These are phyloP conservation scores for Arthrobotrys iridis DNA, from an alignment of 2,329 filamentous ascomycete species.

Conservation along the genomic window DNA sequence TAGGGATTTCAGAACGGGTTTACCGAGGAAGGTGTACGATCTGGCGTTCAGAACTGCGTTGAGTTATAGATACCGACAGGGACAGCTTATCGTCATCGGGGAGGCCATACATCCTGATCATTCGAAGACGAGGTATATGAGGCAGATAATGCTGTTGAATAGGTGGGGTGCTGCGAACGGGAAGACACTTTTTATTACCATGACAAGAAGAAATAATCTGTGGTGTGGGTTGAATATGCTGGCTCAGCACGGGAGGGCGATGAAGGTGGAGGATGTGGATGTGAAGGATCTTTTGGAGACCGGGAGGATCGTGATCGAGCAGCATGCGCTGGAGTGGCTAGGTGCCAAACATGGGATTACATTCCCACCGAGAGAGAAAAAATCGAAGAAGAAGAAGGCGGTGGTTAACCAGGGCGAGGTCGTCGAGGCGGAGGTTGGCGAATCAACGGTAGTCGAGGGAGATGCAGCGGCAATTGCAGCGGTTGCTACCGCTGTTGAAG, in stretches of 20 bases:
- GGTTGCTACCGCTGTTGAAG: slow-evolving; percentile 11
- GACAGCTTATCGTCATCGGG: slow-evolving; percentile 86
- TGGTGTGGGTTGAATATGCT: slow-evolving; percentile 73
- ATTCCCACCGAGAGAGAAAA: slow-evolving; percentile 30
- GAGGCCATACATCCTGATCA: slow-evolving; percentile 77
- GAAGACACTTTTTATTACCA: slow-evolving; percentile 79
- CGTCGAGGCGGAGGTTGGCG: neutral
- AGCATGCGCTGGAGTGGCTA: slow-evolving; percentile 78
- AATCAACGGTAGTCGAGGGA: neutral
- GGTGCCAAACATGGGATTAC: slow-evolving; percentile 70
- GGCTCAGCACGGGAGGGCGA: slow-evolving; percentile 73
- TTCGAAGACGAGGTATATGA: slow-evolving; percentile 71
- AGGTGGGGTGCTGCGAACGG: slow-evolving; percentile 74
- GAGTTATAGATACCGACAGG: slow-evolving; percentile 86
- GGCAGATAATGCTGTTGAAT: slow-evolving; percentile 75
- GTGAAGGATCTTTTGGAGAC: slow-evolving; percentile 93
- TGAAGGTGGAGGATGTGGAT: slow-evolving; percentile 82
- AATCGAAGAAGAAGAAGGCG: slow-evolving; percentile 6
- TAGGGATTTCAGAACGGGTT: slow-evolving; percentile 83
- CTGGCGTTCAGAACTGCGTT: slow-evolving; percentile 93
- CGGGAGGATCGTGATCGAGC: slow-evolving; percentile 86
- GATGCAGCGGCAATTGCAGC: slow-evolving; percentile 10
- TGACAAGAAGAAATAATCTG: slow-evolving; percentile 70
- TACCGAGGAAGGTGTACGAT: slow-evolving; percentile 92
- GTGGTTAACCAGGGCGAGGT: neutral